These are phyloP conservation scores for Gossypium longicalyx DNA, from an alignment of 345 rosid species.

Conservation along the genomic window DNA sequence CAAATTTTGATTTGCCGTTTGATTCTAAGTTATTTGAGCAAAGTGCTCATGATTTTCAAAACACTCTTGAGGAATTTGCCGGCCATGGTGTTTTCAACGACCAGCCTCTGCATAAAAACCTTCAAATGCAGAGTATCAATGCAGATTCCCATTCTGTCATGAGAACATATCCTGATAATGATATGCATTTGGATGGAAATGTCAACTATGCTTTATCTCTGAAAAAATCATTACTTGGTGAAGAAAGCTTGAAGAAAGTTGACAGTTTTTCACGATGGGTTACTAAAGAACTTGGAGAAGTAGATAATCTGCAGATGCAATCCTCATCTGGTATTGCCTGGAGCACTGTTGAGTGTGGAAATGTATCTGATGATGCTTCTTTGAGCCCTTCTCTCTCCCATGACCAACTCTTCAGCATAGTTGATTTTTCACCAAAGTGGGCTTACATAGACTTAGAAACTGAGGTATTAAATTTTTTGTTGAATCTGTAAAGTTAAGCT, in stretches of 20 bases:
- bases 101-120: constrained; percentile 30
- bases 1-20: constrained; percentile 42
- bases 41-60: constrained; percentile 29
- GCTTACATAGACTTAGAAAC: constrained; percentile 52
- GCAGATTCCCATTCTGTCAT: constrained; percentile 32
- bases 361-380: constrained; percentile 49
- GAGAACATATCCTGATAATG: constrained; percentile 36
- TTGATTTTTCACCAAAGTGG: constrained; percentile 76
- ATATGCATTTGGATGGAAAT: constrained; percentile 41
- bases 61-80: constrained; percentile 32
- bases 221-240: constrained; percentile 48
- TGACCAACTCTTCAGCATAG: constrained; percentile 81
- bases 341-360: constrained; percentile 65
- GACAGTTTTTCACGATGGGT: constrained; percentile 93
- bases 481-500: not conserved
- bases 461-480: constrained; percentile 45
- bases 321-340: constrained; percentile 67
- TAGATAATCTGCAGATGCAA: constrained; percentile 68
- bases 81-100: constrained; percentile 34
- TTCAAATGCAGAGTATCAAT: constrained; percentile 24
- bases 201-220: constrained; percentile 29
- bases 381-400: constrained; percentile 81
- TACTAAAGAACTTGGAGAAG: constrained; percentile 70
- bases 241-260: constrained; percentile 71
- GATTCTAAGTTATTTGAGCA: constrained; percentile 48